phyloP scores from a whole-genome alignment of 2,329 filamentous ascomycete genomes.

The Diaporthe sp. region DNA sequence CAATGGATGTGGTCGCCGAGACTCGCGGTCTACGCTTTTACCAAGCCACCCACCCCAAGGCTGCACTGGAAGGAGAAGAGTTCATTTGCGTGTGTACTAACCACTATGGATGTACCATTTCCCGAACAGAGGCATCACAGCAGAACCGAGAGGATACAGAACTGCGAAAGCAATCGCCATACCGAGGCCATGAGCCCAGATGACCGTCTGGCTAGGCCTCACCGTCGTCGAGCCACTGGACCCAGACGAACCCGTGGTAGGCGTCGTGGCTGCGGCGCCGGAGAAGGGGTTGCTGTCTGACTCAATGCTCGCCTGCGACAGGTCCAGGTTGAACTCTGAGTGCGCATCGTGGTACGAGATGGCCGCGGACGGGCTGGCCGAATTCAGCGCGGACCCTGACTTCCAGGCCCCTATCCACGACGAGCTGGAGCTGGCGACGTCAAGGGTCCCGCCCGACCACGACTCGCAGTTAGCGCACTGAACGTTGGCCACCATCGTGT shows the following conservation, averaged over 20 bases:
- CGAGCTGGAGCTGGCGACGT: conserved; percentile 55
- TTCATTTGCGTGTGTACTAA: conserved; percentile 43
- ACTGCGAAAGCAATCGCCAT: conserved; percentile 72
- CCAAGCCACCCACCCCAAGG: conserved; percentile 1
- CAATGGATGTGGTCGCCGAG: background rate
- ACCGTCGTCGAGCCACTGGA: conserved; percentile 46
- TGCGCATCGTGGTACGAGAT: conserved; percentile 64
- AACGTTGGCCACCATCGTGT: conserved; percentile 72
- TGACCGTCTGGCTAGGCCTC: conserved; percentile 43
- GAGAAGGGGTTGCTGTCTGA: conserved; percentile 67
- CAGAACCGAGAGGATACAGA: conserved; percentile 71
- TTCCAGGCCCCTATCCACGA: conserved; percentile 70
- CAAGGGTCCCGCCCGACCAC: conserved; percentile 59
- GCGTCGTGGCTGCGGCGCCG: conserved; percentile 35
- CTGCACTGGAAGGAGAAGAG: background rate
- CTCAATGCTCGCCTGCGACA: conserved; percentile 60
- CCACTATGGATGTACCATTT: conserved; percentile 70
- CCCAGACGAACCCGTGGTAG: conserved; percentile 36
- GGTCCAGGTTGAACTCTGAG: conserved; percentile 61
- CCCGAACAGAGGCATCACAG: conserved; percentile 71
- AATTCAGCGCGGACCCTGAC: conserved; percentile 59
- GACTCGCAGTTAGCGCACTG: conserved; percentile 65
- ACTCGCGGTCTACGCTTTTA: background rate
- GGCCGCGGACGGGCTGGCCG: conserved; percentile 53
- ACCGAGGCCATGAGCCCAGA: conserved; percentile 68